Conservation (phyloP, 352 stramenopile genomes). For the Phytopythium sindhum region DNA sequence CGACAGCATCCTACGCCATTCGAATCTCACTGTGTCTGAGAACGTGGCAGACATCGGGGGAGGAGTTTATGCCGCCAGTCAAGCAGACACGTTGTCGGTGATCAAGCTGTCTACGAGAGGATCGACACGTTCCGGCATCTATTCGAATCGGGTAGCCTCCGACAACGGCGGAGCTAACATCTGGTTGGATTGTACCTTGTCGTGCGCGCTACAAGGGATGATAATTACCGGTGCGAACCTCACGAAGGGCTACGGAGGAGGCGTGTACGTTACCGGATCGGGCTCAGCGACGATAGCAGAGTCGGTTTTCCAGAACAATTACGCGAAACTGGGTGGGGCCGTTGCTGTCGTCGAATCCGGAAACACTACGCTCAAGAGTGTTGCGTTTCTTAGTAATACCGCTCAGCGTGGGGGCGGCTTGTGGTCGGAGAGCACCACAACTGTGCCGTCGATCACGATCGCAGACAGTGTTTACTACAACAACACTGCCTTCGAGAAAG, state of each 20-base stretch:
- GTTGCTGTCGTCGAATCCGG: conserved; percentile 20
- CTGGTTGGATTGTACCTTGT: conserved; percentile 15
- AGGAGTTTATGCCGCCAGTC: conserved; percentile 21
- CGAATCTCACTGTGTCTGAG: conserved; percentile 21
- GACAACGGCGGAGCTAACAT: conserved; percentile 23
- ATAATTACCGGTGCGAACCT: conserved; percentile 22
- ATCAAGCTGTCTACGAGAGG: conserved; percentile 5
- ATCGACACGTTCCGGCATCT: conserved; percentile 17
- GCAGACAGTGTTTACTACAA: conserved; percentile 39
- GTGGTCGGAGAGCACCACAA: conserved; percentile 12
- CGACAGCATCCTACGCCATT: conserved; percentile 26
- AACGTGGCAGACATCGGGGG: conserved; percentile 27
- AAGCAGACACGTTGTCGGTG: background rate
- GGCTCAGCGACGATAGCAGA: conserved; percentile 19
- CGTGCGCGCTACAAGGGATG: conserved; percentile 20
- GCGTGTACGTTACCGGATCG: conserved; percentile 24
- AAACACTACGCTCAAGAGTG: conserved; percentile 13
- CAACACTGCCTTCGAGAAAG: conserved; percentile 23
- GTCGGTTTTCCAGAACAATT: conserved; percentile 22
- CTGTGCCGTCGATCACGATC: background rate
- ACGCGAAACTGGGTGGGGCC: conserved; percentile 25
- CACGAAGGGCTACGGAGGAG: conserved; percentile 19
- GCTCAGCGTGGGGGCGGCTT: conserved; percentile 24
- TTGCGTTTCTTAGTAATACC: conserved; percentile 21
- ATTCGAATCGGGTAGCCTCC: conserved; percentile 17